phyloP scores from a whole-genome alignment of 371 early-diverging fungal species.

The Mortierella sp. region DNA sequence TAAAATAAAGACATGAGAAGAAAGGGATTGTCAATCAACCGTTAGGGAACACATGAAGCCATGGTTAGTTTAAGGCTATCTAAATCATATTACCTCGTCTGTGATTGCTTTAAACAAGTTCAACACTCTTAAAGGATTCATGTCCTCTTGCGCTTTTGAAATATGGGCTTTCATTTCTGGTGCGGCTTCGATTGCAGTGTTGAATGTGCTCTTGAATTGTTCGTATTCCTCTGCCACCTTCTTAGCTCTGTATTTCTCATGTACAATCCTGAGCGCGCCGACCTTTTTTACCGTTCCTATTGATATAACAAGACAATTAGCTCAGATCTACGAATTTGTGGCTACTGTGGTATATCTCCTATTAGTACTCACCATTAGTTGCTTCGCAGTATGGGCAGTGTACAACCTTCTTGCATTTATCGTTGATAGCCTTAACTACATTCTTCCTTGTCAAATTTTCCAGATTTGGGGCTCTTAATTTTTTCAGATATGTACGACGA shows the following conservation, averaged over 20 bases:
- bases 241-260: slow-evolving; percentile 92
- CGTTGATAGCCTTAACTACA: slow-evolving; percentile 88
- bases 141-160: slow-evolving; percentile 92
- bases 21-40: not conserved
- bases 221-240: slow-evolving; percentile 82
- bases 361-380: slow-evolving; percentile 76
- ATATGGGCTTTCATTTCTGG: slow-evolving; percentile 85
- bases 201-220: slow-evolving; percentile 79
- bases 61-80: not conserved
- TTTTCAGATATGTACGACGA: slow-evolving; percentile 76
- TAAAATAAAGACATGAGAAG: slow-evolving; percentile 11
- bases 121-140: slow-evolving; percentile 92
- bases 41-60: not conserved
- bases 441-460: slow-evolving; percentile 85
- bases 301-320: not conserved
- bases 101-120: slow-evolving; percentile 90
- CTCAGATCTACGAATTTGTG: too few species aligned
- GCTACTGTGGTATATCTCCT: not conserved
- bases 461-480: slow-evolving; percentile 82
- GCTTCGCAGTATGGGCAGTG: slow-evolving; percentile 91
- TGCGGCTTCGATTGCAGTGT: slow-evolving; percentile 75
- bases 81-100: slow-evolving; percentile 70
- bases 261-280: slow-evolving; percentile 95
- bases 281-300: slow-evolving; percentile 93
- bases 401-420: slow-evolving; percentile 90